Conservation (phyloP, 179 eudicot genomes). For the Beta macrorhiza region DNA sequence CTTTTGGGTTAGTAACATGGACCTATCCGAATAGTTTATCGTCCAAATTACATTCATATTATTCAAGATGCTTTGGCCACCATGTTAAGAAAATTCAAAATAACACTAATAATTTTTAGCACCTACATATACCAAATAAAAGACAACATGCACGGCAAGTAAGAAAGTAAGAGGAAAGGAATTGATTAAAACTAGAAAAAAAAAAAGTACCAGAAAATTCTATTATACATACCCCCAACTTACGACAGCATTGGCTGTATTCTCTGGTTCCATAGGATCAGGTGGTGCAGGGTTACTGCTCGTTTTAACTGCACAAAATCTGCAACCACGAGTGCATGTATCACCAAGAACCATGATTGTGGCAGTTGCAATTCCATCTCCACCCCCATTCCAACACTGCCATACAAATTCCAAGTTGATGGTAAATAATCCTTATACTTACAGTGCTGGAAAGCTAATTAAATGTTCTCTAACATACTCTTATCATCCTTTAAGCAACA, state of each 20-base stretch:
- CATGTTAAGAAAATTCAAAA: too few species aligned
- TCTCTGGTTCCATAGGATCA: slow-evolving; percentile 90
- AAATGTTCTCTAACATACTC: background rate
- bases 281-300: slow-evolving; percentile 89
- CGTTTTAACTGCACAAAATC: slow-evolving; percentile 67
- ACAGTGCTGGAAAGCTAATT: background rate
- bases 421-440: background rate
- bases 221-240: slow-evolving; percentile 76
- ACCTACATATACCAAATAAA: background rate
- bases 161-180: background rate
- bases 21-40: too few species aligned
- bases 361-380: slow-evolving; percentile 94
- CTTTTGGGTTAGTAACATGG: too few species aligned
- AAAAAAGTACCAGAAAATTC: background rate
- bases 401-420: background rate
- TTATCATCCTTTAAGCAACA: background rate
- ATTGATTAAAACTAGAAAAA: background rate
- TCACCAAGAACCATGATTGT: slow-evolving; percentile 97
- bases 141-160: background rate
- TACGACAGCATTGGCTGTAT: slow-evolving; percentile 83
- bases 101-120: background rate
- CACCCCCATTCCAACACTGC: slow-evolving; percentile 99
- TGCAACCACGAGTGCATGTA: slow-evolving; percentile 91
- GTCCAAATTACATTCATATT: too few species aligned
- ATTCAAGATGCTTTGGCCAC: too few species aligned